These are phyloP conservation scores for Fusarium tricinctum DNA, from an alignment of 2,329 filamentous ascomycete species.

Conservation along the genomic window DNA sequence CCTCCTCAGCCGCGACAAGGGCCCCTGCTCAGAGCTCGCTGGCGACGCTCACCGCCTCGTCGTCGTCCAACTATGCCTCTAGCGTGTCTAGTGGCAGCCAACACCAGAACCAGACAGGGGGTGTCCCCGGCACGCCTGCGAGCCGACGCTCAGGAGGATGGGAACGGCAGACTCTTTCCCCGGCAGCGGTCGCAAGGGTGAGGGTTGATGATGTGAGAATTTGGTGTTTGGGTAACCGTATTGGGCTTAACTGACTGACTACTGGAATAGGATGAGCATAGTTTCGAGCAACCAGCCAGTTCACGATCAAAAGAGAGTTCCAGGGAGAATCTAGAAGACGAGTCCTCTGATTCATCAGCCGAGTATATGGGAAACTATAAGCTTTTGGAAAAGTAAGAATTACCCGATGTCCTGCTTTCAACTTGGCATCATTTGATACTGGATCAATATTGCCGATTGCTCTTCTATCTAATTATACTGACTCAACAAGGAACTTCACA, in stretches of 20 bases:
- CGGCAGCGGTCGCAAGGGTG: slow-evolving; percentile 39
- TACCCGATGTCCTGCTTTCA: not conserved
- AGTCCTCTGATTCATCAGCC: slow-evolving; percentile 44
- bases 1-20: slow-evolving; percentile 25
- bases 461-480: slow-evolving; percentile 15
- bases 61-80: slow-evolving; percentile 42
- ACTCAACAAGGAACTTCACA: slow-evolving; percentile 11
- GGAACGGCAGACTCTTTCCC: slow-evolving; percentile 44
- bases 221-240: not conserved
- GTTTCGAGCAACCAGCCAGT: slow-evolving; percentile 19
- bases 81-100: slow-evolving; percentile 42
- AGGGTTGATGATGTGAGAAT: slow-evolving; percentile 34
- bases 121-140: slow-evolving; percentile 41
- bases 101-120: slow-evolving; percentile 36
- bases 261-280: slow-evolving; percentile 26
- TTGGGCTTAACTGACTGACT: slow-evolving; percentile 19
- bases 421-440: too few relatives aligned
- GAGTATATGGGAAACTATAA: slow-evolving; percentile 35
- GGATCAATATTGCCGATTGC: too few relatives aligned
- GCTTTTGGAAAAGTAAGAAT: slow-evolving; percentile 39
- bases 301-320: slow-evolving; percentile 7
- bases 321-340: slow-evolving; percentile 29
- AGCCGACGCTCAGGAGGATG: slow-evolving; percentile 45
- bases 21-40: slow-evolving; percentile 26
- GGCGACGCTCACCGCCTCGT: slow-evolving; percentile 42